Percentiles rank a stretch among this genome's conserved stretches.
Evolutionary conservation across 306 rosid species (phyloP).

Genomic region (Cucurbita maxima): DNA sequence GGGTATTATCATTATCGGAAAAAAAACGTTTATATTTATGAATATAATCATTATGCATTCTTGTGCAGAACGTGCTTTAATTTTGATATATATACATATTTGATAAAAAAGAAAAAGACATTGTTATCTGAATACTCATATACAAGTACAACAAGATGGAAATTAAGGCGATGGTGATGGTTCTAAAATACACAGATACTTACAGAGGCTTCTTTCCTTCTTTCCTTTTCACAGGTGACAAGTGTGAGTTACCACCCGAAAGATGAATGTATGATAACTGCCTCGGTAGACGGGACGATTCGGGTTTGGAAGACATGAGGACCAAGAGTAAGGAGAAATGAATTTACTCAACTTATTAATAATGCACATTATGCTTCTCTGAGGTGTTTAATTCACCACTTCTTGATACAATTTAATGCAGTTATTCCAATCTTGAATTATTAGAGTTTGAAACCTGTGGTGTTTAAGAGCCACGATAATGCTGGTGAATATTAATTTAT

Average conservation of each 20-base stretch:
- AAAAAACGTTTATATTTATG: neutral
- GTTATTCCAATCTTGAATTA: neutral
- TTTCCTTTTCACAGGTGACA: slow-evolving; percentile 45
- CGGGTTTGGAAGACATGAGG: slow-evolving; percentile 61
- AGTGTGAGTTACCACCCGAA: slow-evolving; percentile 87
- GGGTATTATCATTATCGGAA: neutral
- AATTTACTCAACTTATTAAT: neutral
- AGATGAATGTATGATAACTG: slow-evolving; percentile 59
- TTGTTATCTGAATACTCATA: neutral
- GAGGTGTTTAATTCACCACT: neutral
- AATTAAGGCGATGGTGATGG: neutral
- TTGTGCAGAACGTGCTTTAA: neutral
- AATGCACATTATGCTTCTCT: neutral
- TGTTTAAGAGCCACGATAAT: neutral
- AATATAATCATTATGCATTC: neutral
- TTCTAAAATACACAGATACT: neutral
- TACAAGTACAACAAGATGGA: neutral
- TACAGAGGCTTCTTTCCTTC: neutral
- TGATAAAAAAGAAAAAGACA: too few relatives aligned
- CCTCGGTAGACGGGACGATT: slow-evolving; percentile 68
- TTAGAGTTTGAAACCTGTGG: neutral
- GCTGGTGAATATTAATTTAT: neutral
- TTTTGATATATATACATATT: too few relatives aligned
- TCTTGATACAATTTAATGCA: neutral
- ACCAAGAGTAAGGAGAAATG: slow-evolving; percentile 6